Percentiles rank a stretch among this genome's conserved stretches.
These are phyloP conservation scores for Pelargonium australe DNA, from an alignment of 441 rosid genomes.

Conservation along the genomic window DNA sequence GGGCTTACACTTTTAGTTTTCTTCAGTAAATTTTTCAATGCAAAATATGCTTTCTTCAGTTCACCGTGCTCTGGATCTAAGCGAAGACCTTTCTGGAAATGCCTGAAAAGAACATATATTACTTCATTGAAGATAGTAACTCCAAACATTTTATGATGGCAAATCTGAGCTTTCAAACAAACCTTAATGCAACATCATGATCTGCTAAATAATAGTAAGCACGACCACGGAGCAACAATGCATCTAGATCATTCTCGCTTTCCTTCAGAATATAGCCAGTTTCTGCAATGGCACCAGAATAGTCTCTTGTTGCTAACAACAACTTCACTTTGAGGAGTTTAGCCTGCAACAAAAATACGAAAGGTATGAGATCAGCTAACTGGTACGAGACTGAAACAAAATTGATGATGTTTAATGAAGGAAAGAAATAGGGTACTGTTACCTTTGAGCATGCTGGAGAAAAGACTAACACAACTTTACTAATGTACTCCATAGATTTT, in stretches of 20 bases:
- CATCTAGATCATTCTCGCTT: slow-evolving; percentile 84
- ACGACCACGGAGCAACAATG: slow-evolving; percentile 86
- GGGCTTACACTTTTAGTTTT: slow-evolving; percentile 80
- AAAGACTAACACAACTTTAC: slow-evolving; percentile 85
- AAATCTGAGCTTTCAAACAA: slow-evolving; percentile 12
- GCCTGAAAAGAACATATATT: slow-evolving; percentile 44
- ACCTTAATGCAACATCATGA: slow-evolving; percentile 95
- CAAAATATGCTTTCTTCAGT: slow-evolving; percentile 92
- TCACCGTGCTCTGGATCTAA: slow-evolving; percentile 93
- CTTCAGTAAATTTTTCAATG: slow-evolving; percentile 83
- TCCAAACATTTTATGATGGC: background rate
- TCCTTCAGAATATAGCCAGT: slow-evolving; percentile 78
- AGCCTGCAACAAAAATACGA: slow-evolving; percentile 8
- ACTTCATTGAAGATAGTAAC: slow-evolving; percentile 17
- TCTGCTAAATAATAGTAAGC: slow-evolving; percentile 96
- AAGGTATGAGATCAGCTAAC: background rate
- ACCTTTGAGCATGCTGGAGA: slow-evolving; percentile 89
- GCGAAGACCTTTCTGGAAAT: slow-evolving; percentile 92
- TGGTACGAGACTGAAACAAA: background rate
- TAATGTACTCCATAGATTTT: slow-evolving; percentile 72
- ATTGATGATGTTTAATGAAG: background rate
- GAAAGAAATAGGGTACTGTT: slow-evolving; percentile 8
- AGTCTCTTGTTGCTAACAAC: slow-evolving; percentile 65
- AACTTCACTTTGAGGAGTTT: slow-evolving; percentile 73
- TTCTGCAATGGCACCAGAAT: slow-evolving; percentile 74